Evolutionary conservation across 495 filamentous ascomycete genomes (phyloP), one percentile per base, ranked within the genome.

Genomic region (Bacidia gigantensis): DNA sequence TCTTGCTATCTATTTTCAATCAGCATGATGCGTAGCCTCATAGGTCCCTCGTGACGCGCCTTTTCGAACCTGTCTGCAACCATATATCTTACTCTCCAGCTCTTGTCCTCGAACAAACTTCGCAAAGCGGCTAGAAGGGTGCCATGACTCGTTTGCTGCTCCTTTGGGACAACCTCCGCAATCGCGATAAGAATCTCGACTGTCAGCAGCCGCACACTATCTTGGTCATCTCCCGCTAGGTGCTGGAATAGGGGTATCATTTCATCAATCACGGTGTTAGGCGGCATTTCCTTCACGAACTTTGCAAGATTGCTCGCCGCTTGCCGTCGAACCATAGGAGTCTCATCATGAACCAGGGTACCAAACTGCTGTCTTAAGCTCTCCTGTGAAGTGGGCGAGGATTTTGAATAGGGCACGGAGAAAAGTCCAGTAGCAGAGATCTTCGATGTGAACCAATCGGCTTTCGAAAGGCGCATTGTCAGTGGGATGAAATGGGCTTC

Each of bases 401-500:
- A 86, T 72, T 90, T 94, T 50, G 76, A 80, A 76, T 98, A 98
- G 54, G 92, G 90, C 42, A 82, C 76, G 59, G 83, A 89, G 69
- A 90, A 97, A 39, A 98, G 84, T 44, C 90, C 92, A 56, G 92
- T 93, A 7, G 89, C 92, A 12, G 92, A 98, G 49, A 98, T 92
- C 68, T 97, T 98, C 54, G 93, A 97, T 25, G 92, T 98, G 64
- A 98, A 98, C 92, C 92, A 98, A 72, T 98, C 92, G 66, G 92
- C 93, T 77, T 96, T 97, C 51, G 92, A 94, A 49, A 98, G 83
- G 58, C 92, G 86, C 60, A 95, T 78, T 49, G 86, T 84, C 58
- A 98, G 83, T 24, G 93, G 92, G 60, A 97, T 87, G 71, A 95
- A 97, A 65, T 84, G 82, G 62, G 97, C 86, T 73, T 98, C 93